Percentiles rank a stretch among this genome's conserved stretches.
These are phyloP conservation scores for Breviolum minutum DNA, from an alignment of 73 alveolate species.

Conservation along the genomic window DNA sequence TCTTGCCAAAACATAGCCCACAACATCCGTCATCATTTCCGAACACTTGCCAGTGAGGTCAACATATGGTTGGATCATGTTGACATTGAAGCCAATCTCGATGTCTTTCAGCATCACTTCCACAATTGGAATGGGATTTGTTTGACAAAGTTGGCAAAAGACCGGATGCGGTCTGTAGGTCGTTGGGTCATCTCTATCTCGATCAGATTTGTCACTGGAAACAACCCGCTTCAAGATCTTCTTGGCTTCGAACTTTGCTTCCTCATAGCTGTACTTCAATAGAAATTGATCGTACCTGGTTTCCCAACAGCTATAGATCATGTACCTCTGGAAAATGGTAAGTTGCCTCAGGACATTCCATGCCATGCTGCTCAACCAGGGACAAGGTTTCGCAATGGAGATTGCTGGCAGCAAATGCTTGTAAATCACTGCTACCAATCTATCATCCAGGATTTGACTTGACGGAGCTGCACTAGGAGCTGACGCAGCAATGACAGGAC, in stretches of 20 bases:
- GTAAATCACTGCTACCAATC: conserved; percentile 50
- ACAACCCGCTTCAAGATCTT: conserved; percentile 93
- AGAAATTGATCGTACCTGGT: conserved; percentile 61
- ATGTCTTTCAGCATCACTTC: conserved; percentile 90
- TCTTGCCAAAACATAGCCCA: conserved; percentile 88
- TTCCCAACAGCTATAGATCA: conserved; percentile 95
- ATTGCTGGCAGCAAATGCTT: conserved; percentile 85
- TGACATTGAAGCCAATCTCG: conserved; percentile 85
- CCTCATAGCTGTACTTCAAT: conserved; percentile 80
- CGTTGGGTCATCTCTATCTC: conserved; percentile 64
- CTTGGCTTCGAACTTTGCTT: conserved; percentile 79
- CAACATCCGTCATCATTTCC: conserved; percentile 71
- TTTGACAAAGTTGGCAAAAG: conserved; percentile 45
- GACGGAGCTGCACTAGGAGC: conserved; percentile 76
- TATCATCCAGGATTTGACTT: conserved; percentile 36
- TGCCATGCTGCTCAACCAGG: conserved; percentile 36
- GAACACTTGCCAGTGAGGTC: conserved; percentile 75
- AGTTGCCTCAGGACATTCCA: conserved; percentile 83
- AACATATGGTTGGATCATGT: conserved; percentile 94
- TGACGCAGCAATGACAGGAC: conserved; percentile 57
- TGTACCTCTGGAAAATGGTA: conserved; percentile 80
- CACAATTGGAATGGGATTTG: conserved; percentile 87
- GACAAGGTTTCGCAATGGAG: conserved; percentile 60
- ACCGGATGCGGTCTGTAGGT: conserved; percentile 38
- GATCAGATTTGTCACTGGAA: conserved; percentile 76